phyloP scores from a whole-genome alignment of 306 rosid species.

The Rosa lucieae region DNA sequence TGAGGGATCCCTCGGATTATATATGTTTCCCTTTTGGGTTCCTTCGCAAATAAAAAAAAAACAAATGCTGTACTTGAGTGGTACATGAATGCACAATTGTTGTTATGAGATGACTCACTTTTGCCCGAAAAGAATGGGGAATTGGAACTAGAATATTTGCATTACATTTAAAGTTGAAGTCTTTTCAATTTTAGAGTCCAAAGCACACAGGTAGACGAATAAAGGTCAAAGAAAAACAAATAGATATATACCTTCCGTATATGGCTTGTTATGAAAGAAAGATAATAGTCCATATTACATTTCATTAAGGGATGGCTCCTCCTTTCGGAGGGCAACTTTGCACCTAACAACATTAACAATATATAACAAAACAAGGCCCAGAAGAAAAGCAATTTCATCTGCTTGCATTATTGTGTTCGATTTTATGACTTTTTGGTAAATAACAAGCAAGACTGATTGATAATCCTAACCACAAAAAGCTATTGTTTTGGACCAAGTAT shows the following conservation, averaged over 20 bases:
- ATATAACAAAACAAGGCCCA: neutral
- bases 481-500: neutral
- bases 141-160: neutral
- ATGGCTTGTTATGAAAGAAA: neutral
- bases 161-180: neutral
- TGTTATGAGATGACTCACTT: neutral
- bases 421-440: neutral
- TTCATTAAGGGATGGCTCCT: conserved; percentile 7
- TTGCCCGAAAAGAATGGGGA: neutral
- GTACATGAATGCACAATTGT: neutral
- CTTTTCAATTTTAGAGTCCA: conserved; percentile 1
- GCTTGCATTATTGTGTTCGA: neutral
- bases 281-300: neutral
- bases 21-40: too few species aligned
- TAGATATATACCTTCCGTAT: neutral
- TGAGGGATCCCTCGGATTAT: too few species aligned
- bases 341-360: neutral
- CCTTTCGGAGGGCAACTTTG: neutral
- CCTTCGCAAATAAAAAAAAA: too few species aligned
- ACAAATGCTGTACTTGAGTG: neutral
- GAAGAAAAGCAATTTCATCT: neutral
- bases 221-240: neutral
- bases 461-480: neutral
- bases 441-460: neutral
- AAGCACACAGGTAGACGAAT: neutral